Evolutionary conservation across 140 eudicot species (phyloP).

Genomic region (Bidens hawaiensis): DNA sequence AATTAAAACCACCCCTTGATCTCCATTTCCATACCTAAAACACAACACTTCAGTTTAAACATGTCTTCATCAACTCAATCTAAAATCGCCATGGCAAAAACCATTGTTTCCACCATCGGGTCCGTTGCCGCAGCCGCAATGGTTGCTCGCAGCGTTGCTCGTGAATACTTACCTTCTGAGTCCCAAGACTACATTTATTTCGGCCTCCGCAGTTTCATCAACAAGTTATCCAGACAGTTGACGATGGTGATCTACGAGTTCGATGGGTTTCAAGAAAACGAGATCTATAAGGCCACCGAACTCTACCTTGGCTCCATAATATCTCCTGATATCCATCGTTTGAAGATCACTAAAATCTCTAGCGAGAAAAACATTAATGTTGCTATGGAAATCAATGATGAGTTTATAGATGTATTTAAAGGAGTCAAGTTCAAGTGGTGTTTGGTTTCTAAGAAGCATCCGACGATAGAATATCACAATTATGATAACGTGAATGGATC

Average conservation of each 20-base stretch:
- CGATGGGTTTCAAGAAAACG: constrained; percentile 42
- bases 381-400: constrained; percentile 52
- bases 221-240: constrained; percentile 37
- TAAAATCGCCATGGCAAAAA: constrained; percentile 40
- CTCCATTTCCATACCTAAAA: not conserved
- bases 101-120: constrained; percentile 47
- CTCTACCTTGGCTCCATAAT: constrained; percentile 38
- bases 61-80: constrained; percentile 21
- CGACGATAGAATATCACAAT: constrained; percentile 19
- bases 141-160: constrained; percentile 43
- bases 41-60: not conserved
- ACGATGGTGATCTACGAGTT: constrained; percentile 57
- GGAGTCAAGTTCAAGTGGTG: constrained; percentile 50
- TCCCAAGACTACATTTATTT: constrained; percentile 35
- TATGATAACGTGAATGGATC: constrained; percentile 29
- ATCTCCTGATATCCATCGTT: constrained; percentile 31
- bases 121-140: constrained; percentile 48
- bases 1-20: not conserved
- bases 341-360: constrained; percentile 39
- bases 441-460: constrained; percentile 21
- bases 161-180: constrained; percentile 48
- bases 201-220: constrained; percentile 34
- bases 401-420: constrained; percentile 33
- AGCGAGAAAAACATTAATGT: constrained; percentile 33
- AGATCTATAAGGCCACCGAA: constrained; percentile 42